Conservation (phyloP, 2,329 filamentous ascomycete species). For the Epichloe festucae region DNA sequence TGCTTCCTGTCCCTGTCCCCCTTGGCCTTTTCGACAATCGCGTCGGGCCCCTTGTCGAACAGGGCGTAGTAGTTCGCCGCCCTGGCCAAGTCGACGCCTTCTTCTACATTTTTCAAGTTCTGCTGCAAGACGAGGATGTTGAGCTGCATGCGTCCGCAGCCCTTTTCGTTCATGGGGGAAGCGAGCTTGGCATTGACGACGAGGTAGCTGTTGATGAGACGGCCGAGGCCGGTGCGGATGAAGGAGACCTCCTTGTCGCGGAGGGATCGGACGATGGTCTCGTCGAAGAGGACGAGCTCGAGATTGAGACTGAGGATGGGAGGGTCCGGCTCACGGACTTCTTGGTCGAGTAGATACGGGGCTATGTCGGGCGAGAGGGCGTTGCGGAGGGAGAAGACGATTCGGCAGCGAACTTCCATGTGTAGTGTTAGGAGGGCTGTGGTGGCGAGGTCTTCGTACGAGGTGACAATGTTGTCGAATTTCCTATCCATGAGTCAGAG, state of each 20-base stretch:
- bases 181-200: constrained; percentile 59
- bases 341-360: constrained; percentile 54
- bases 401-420: constrained; percentile 74
- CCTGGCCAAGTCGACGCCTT: constrained; percentile 48
- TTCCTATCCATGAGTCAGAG: constrained; percentile 34
- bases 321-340: constrained; percentile 65
- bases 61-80: constrained; percentile 57
- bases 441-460: constrained; percentile 67
- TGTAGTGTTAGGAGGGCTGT: constrained; percentile 77
- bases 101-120: constrained; percentile 87
- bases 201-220: constrained; percentile 68
- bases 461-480: constrained; percentile 77
- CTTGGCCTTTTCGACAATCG: constrained; percentile 49
- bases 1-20: constrained; percentile 26
- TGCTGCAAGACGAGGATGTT: constrained; percentile 94
- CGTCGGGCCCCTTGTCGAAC: constrained; percentile 52
- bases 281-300: constrained; percentile 77
- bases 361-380: constrained; percentile 47
- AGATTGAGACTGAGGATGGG: constrained; percentile 72
- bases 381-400: constrained; percentile 62
- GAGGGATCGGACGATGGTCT: constrained; percentile 62
- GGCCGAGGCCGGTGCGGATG: constrained; percentile 61
- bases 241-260: constrained; percentile 59
- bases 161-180: constrained; percentile 70
- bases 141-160: constrained; percentile 77